Evolutionary conservation across 257 asterid species (phyloP).

Genomic region (Oldenlandia corymbosa): DNA sequence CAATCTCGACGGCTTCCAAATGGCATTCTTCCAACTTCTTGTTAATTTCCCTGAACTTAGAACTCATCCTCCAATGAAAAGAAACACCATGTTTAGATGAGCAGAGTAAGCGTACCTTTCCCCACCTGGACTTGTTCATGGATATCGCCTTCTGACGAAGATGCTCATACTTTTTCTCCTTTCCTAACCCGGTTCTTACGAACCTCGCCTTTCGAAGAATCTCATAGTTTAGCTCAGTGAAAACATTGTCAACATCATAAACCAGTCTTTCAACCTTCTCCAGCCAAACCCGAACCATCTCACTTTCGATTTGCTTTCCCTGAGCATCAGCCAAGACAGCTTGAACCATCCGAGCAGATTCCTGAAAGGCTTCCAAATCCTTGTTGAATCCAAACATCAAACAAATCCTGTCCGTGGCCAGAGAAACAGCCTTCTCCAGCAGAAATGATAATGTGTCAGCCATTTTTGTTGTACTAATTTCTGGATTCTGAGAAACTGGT

Average conservation of each 20-base stretch:
- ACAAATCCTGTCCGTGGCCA: too few species aligned
- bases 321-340: conserved; percentile 4
- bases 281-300: neutral
- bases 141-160: neutral
- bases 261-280: neutral
- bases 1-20: neutral
- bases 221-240: neutral
- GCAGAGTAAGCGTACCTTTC: neutral
- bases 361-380: too few species aligned
- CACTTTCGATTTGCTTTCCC: neutral
- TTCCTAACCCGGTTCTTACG: too few species aligned
- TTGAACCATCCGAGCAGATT: too few species aligned
- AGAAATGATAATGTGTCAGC: too few species aligned
- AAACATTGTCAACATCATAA: neutral
- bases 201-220: too few species aligned
- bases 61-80: neutral
- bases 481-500: too few species aligned
- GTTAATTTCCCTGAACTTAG: neutral
- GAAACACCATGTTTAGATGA: conserved; percentile 3
- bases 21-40: neutral
- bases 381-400: too few species aligned
- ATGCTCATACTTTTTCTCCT: too few species aligned
- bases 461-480: too few species aligned
- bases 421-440: too few species aligned
- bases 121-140: neutral